phyloP scores from a whole-genome alignment of 1,284 basidiomycete species.

The Ceratobasidium theobromae region DNA sequence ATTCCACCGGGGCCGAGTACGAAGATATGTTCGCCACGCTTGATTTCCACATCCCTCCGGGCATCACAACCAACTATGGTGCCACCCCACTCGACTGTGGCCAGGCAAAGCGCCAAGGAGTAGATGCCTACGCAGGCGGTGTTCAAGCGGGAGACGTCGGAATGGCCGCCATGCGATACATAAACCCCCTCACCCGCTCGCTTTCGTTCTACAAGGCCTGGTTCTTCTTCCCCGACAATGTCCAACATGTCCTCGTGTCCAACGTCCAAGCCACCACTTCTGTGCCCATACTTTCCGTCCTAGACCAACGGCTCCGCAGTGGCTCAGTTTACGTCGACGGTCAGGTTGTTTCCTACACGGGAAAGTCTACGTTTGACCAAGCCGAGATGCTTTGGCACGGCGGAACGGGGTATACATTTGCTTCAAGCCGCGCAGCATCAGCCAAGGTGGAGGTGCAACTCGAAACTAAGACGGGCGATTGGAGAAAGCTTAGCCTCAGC shows the following conservation, averaged over 20 bases:
- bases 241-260: constrained; percentile 62
- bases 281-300: constrained; percentile 57
- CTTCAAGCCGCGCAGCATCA: not conserved
- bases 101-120: constrained; percentile 48
- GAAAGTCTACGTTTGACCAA: constrained; percentile 42
- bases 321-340: constrained; percentile 53
- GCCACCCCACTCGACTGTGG: constrained; percentile 54
- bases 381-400: constrained; percentile 58
- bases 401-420: constrained; percentile 56
- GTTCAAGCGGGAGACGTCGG: constrained; percentile 58
- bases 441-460: constrained; percentile 39
- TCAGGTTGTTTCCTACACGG: constrained; percentile 36
- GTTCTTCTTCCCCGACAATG: constrained; percentile 67
- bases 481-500: constrained; percentile 64
- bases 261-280: constrained; percentile 50
- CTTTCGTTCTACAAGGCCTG: constrained; percentile 66
- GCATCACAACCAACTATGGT: constrained; percentile 62
- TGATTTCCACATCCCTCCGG: constrained; percentile 74
- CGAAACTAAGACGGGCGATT: constrained; percentile 56
- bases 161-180: constrained; percentile 53
- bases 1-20: constrained; percentile 64
- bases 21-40: constrained; percentile 65
- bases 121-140: constrained; percentile 62
- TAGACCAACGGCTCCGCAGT: constrained; percentile 59
- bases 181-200: constrained; percentile 56